Conservation (phyloP, 1,284 basidiomycete genomes). For the Sanghuangporus weigelae region DNA sequence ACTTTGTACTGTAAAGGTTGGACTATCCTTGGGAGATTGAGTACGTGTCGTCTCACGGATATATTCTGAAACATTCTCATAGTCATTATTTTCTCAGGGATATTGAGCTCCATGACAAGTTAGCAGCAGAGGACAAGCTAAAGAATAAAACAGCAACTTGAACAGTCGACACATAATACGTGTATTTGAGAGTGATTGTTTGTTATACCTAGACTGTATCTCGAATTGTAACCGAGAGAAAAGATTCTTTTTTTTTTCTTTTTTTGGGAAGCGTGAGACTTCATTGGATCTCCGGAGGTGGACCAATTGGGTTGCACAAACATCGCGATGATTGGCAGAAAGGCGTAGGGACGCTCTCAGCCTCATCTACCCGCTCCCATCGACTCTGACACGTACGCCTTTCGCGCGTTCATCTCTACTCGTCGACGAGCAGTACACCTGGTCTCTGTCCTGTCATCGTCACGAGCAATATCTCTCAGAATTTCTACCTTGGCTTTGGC, state of each 20-base stretch:
- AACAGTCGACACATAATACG: not conserved
- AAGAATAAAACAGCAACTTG: conserved; percentile 7
- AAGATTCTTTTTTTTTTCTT: not conserved
- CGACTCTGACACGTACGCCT: not conserved
- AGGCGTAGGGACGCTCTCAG: not conserved
- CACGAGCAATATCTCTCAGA: not conserved
- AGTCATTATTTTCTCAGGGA: conserved; percentile 39
- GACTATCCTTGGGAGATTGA: conserved; percentile 81
- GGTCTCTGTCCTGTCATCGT: not conserved
- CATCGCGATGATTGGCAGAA: not conserved
- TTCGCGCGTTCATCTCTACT: not conserved
- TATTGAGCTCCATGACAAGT: conserved; percentile 72
- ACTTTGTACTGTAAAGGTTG: conserved; percentile 45
- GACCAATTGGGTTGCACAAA: conserved; percentile 2
- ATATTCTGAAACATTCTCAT: conserved; percentile 15
- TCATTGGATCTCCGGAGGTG: not conserved
- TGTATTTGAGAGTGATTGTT: not conserved
- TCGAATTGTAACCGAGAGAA: not conserved
- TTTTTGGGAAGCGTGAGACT: not conserved
- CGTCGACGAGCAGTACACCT: not conserved
- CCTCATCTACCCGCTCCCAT: conserved; percentile 3
- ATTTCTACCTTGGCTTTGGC: not conserved
- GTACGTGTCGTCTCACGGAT: conserved; percentile 37
- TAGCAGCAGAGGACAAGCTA: conserved; percentile 35
- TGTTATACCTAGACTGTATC: not conserved